Evolutionary conservation across 2,329 filamentous ascomycete species (phyloP), one percentile per base, ranked within the genome.

Genomic region (Paracorniculantispora psalliotae): DNA sequence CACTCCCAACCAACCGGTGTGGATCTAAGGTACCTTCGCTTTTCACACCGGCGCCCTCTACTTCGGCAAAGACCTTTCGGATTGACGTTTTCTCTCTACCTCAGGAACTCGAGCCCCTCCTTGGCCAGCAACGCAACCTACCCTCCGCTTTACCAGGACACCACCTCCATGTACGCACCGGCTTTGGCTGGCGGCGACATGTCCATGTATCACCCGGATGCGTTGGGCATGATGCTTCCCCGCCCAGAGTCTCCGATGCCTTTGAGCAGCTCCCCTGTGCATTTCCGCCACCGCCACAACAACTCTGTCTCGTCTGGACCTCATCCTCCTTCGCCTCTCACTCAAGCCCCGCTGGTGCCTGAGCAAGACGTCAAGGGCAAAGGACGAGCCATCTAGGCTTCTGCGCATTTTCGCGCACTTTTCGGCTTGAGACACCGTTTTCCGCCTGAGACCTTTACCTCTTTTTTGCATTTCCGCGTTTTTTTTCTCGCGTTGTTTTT

Each of bases 1-100:
- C 75, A 78, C 80, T 82, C 81, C 81, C 79, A 77, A 81, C 74
- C 81, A 83, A 76, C 75, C 81, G 72, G 77, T 84, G 76, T 84
- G 81, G 81, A 83, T 80, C 74, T 84, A 75, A 71, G 67, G 73
- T 71, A 68, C 68, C 54, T 25, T 73, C 66, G 68, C 64, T 66
- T 68, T 68, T 71, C 73, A 74, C 71, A 72, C 67, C 69, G 74
- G 72, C 72, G 67, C 67, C 65, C 61, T 69, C 69, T 69, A 70
- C 65, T 66, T 66, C 64, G 65, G 70, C 69, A 69, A 71, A 69
- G 73, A 68, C 74, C 70, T 74, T 70, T 73, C 71, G 80, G 74
- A 81, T 83, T 84, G 78, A 84, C 81, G 77, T 69, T 71, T 69
- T 71, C 71, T 59, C 35, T 59, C 57, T 59, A 50, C 77, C 73